Evolutionary conservation across 176 grass and related monocot genomes (phyloP), one percentile per base, ranked within the genome.

Genomic region (Thinopyrum elongatum): DNA sequence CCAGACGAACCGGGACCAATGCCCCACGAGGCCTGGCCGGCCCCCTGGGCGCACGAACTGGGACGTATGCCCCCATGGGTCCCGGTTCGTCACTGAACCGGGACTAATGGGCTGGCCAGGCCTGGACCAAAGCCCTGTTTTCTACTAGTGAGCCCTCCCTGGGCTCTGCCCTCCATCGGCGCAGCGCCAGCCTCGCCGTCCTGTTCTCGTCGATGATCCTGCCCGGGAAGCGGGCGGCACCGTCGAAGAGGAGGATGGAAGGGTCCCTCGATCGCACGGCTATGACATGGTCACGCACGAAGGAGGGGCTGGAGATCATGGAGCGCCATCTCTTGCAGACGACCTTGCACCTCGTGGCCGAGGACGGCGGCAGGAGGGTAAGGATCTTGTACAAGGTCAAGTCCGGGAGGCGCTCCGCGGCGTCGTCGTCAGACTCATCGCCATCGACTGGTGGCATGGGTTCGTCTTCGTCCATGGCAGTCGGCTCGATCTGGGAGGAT

Each of bases 181-280:
- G 53, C 51, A 60, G 76, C 19, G 19, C 76, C 31, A 35, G 33
- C 22, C 70, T 38, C 36, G 11, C 5, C 3, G 70, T 44, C 2
- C 12, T 44, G 70, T 44, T 73, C 25, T 21, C 36, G 60, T 80
- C 35, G 60, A 80, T 9, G 8, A 22, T 6, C 2, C 15, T 65
- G 59, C 2, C 35, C 8, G 21, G 59, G 25, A 39, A 42, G 36
- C 36, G 59, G 25, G 23, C 7, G 36, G 7, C 59, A 3, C 15
- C 25, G 5, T 65, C 60, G 34, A 80, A 80, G 38, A 65, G 35
- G 38, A 80, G 60, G 78, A 80, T 21, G 60, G 76, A 5, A 65
- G 15, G 38, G 38, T 3, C 23, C 23, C 5, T 16, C 53, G 31
- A 25, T 4, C 4, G 5, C 10, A 2, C 6, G 17, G 53, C 29